Evolutionary conservation across 148 eudicot species (phyloP).

Genomic region (Rhododendron molle): DNA sequence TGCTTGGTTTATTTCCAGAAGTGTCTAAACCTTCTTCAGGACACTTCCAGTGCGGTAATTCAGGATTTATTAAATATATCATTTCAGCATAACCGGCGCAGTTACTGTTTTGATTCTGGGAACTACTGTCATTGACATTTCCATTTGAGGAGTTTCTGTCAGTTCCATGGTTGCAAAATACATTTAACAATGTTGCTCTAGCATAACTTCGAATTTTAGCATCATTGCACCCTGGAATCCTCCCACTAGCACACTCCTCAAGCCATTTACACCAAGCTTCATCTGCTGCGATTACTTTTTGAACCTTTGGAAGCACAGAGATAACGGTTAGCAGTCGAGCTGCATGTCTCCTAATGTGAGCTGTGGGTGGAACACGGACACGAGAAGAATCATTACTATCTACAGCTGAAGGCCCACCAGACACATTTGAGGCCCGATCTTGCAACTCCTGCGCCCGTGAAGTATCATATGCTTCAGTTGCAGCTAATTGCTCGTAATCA

Average conservation of each 20-base stretch:
- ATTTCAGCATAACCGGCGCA: conserved; percentile 66
- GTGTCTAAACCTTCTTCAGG: conserved; percentile 27
- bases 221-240: conserved; percentile 81
- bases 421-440: conserved; percentile 37
- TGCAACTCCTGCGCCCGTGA: conserved; percentile 69
- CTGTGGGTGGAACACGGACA: conserved; percentile 71
- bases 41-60: conserved; percentile 82
- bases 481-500: conserved; percentile 96
- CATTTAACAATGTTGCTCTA: conserved; percentile 74
- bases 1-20: conserved; percentile 3
- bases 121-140: conserved; percentile 25
- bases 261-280: conserved; percentile 81
- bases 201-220: conserved; percentile 87
- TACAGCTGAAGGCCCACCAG: conserved; percentile 40
- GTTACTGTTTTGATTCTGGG: conserved; percentile 29
- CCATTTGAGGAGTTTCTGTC: conserved; percentile 29
- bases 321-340: conserved; percentile 77
- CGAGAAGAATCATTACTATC: conserved; percentile 51
- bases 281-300: conserved; percentile 58
- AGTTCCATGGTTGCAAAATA: conserved; percentile 41
- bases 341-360: conserved; percentile 88
- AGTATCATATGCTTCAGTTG: conserved; percentile 94
- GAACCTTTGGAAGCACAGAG: conserved; percentile 81
- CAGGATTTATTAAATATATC: conserved; percentile 84
- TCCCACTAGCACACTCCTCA: conserved; percentile 96